Conservation (phyloP, 106 monocot genomes). For the Amphibolis antarctica region DNA sequence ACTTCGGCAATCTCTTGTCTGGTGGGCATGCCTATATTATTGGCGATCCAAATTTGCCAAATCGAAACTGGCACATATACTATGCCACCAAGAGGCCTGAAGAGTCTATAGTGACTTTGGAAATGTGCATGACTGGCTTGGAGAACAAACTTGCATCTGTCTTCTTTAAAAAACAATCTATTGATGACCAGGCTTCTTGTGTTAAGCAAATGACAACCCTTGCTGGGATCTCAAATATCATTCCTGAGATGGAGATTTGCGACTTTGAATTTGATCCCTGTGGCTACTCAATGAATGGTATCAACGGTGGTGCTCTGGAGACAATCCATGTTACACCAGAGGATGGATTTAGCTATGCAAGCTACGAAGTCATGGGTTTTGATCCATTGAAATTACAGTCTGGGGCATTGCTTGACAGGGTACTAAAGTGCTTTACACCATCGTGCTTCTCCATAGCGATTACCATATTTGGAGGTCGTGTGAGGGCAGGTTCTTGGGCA, state of each 20-base stretch:
- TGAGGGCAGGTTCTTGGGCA: slow-evolving; percentile 14
- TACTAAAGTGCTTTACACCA: slow-evolving; percentile 27
- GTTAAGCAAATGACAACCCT: slow-evolving; percentile 62
- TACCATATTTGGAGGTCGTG: slow-evolving; percentile 25
- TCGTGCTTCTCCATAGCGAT: slow-evolving; percentile 30
- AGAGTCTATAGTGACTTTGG: slow-evolving; percentile 13
- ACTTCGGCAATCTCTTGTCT: slow-evolving; percentile 53
- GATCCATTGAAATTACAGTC: slow-evolving; percentile 24
- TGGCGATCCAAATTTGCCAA: slow-evolving; percentile 4
- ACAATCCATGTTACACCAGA: slow-evolving; percentile 83
- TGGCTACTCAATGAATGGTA: slow-evolving; percentile 84
- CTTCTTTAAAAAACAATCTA: slow-evolving; percentile 34
- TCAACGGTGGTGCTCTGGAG: slow-evolving; percentile 31
- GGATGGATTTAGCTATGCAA: slow-evolving; percentile 73
- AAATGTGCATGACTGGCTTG: slow-evolving; percentile 36
- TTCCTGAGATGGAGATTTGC: slow-evolving; percentile 93
- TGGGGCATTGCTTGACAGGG: slow-evolving; percentile 29
- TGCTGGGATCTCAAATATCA: slow-evolving; percentile 60
- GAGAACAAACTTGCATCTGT: slow-evolving; percentile 11
- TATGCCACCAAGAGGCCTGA: slow-evolving; percentile 17
- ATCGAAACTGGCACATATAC: slow-evolving; percentile 28
- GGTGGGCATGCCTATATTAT: slow-evolving; percentile 32
- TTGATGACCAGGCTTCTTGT: slow-evolving; percentile 13
- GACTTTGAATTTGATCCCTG: slow-evolving; percentile 90
- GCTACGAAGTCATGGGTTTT: slow-evolving; percentile 78